phyloP scores from a whole-genome alignment of 139 green algal genomes.

The Auxenochlorella pyrenoidosa region DNA sequence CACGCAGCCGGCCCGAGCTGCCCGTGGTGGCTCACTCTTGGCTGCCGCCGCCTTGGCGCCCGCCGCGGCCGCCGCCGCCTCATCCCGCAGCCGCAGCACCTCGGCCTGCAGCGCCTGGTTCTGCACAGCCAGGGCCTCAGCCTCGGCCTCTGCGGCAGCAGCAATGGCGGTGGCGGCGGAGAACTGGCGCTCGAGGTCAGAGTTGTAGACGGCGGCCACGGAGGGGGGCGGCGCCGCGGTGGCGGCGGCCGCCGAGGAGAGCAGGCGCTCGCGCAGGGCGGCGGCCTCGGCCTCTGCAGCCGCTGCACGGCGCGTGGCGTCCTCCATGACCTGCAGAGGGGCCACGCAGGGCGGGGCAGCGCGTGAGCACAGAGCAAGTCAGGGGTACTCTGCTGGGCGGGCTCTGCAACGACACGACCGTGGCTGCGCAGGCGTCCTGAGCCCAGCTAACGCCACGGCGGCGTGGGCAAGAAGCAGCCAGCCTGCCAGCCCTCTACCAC shows the following conservation, averaged over 20 bases:
- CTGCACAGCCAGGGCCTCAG: slow-evolving; percentile 8
- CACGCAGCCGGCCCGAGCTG: background rate
- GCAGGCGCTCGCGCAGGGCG: background rate
- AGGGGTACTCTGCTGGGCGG: too few relatives aligned
- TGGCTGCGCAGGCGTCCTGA: too few relatives aligned
- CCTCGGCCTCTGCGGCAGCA: slow-evolving; percentile 10
- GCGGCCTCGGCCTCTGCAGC: slow-evolving; percentile 24
- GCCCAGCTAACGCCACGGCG: too few relatives aligned
- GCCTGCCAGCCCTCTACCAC: too few relatives aligned
- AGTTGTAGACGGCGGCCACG: background rate
- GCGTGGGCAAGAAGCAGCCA: too few relatives aligned
- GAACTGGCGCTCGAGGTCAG: background rate
- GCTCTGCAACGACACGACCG: too few relatives aligned
- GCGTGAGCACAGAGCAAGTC: too few relatives aligned
- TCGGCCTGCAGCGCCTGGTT: slow-evolving; percentile 9
- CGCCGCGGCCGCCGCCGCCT: background rate
- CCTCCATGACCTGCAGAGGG: background rate
- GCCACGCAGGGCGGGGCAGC: too few relatives aligned
- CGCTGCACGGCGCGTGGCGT: background rate
- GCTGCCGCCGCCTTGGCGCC: background rate
- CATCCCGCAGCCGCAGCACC: slow-evolving; percentile 12
- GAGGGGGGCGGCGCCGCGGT: background rate
- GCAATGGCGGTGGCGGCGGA: background rate
- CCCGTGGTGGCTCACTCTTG: background rate
- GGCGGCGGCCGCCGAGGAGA: background rate